Evolutionary conservation across 352 stramenopile genomes (phyloP), one percentile per base, ranked within the genome.

Genomic region (Hyphochytrium catenoides): DNA sequence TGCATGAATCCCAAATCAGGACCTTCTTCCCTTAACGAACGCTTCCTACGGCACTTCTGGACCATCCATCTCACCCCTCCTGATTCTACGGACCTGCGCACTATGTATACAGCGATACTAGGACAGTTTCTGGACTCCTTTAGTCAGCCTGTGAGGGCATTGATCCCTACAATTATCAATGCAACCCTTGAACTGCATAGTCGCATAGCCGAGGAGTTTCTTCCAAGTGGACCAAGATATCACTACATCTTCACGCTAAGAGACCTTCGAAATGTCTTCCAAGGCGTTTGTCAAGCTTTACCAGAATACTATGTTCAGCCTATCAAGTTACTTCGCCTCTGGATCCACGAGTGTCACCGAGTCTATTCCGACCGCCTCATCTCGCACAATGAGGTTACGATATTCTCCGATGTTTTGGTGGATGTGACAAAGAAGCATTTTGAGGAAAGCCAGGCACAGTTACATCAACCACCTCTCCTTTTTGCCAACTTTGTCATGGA

Each of bases 171-270:
- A 4, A 39, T 93, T 14, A 49, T 87, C 1, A 56, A 69, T 1
- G 78, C 74, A 0, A 76, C 74, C 0, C 59, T 93, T 7, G 71
- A 79, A 26, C 35, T 91, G 24, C 79, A 84, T 32, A 44, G 49
- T 1, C 61, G 73, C 8, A 64, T 89, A 4, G 49, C 52, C 2
- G 22, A 50, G 3, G 70, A 66, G 12, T 93, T 93, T 43, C 36
- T 91, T 1, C 71, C 74, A 0, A 88, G 64, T 0, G 73, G 75
- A n/a, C 62, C 69, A 2, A 93, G 93, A 36, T 89, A 84, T 26
- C 74, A 91, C 44, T 90, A 93, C 36, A 58, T 85, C 2, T 93
- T 93, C 50, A 91, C 70, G 43, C 65, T 93, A 45, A 59, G 79
- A 8, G 76, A 93, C 30, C 38, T 93, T 6, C 63, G 59, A 3